phyloP scores from a whole-genome alignment of 2,329 filamentous ascomycete species.

The Canariomyces notabilis region DNA sequence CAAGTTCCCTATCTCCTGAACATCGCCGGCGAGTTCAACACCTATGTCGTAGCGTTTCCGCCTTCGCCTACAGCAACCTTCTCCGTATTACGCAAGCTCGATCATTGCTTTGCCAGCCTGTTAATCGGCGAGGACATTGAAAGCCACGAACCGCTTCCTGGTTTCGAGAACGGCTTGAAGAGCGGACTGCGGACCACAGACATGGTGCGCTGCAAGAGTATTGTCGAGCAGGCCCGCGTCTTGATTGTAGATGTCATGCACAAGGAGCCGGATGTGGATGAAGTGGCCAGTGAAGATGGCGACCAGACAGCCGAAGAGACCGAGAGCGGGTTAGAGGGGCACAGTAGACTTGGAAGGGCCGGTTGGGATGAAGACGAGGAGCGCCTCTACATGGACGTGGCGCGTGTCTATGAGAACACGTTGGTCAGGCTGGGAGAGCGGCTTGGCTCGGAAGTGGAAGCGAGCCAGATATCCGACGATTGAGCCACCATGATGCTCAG shows the following conservation, averaged over 20 bases:
- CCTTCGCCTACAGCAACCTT: constrained; percentile 66
- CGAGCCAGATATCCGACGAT: constrained; percentile 7
- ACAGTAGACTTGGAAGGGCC: background rate
- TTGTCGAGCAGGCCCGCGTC: constrained; percentile 72
- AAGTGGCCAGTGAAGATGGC: constrained; percentile 39
- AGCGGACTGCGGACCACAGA: constrained; percentile 72
- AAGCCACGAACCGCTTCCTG: constrained; percentile 61
- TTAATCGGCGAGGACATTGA: constrained; percentile 62
- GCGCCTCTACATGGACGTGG: constrained; percentile 61
- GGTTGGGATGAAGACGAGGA: constrained; percentile 34
- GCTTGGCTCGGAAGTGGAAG: constrained; percentile 42
- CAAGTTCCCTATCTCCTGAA: constrained; percentile 82
- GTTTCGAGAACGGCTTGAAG: constrained; percentile 57
- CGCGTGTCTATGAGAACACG: constrained; percentile 73
- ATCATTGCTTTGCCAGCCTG: constrained; percentile 76
- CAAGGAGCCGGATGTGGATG: constrained; percentile 43
- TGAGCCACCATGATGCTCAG: background rate
- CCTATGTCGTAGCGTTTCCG: constrained; percentile 68
- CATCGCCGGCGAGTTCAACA: constrained; percentile 66
- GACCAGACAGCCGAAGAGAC: constrained; percentile 29
- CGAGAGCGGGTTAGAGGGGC: constrained; percentile 33
- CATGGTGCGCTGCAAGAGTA: constrained; percentile 78
- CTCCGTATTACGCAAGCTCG: constrained; percentile 67
- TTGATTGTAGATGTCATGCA: constrained; percentile 65
- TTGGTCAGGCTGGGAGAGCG: constrained; percentile 68